These are phyloP conservation scores for Vickermania ingenoplastis DNA, from an alignment of 208 protist genomes.

Conservation along the genomic window DNA sequence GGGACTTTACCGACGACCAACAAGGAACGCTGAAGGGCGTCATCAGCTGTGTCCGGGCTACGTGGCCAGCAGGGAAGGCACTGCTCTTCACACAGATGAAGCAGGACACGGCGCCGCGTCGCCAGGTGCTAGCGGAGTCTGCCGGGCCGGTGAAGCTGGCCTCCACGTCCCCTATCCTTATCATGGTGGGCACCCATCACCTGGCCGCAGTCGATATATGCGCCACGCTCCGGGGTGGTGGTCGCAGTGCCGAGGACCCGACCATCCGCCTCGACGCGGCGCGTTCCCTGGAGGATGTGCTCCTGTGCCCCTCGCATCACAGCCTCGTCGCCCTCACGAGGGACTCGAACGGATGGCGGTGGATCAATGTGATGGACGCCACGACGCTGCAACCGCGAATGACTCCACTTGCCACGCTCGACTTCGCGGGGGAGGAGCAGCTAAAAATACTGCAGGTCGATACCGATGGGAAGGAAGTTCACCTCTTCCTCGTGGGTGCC, in stretches of 20 bases:
- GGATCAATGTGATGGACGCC: constrained; percentile 71
- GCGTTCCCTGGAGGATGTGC: constrained; percentile 46
- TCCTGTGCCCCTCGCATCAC: constrained; percentile 32
- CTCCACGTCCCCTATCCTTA: background rate
- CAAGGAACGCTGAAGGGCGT: background rate
- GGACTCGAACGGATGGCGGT: constrained; percentile 74
- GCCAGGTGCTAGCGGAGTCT: background rate
- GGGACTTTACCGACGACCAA: background rate
- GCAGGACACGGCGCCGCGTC: background rate
- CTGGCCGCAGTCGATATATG: background rate
- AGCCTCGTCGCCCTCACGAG: constrained; percentile 56
- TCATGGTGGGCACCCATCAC: background rate
- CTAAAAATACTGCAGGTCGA: constrained; percentile 45
- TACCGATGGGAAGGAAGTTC: constrained; percentile 38
- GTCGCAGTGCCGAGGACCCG: constrained; percentile 5
- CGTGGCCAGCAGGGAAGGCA: background rate
- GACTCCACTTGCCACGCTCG: constrained; percentile 45
- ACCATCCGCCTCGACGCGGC: constrained; percentile 28
- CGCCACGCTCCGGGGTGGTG: background rate
- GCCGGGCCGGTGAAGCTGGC: background rate
- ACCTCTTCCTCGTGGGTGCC: constrained; percentile 66
- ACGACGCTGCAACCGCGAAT: constrained; percentile 44
- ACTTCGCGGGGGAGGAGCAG: constrained; percentile 58
- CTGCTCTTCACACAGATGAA: background rate
- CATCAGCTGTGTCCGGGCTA: background rate